phyloP scores from a whole-genome alignment of 2,329 filamentous ascomycete species.

The Microcera coccophila region DNA sequence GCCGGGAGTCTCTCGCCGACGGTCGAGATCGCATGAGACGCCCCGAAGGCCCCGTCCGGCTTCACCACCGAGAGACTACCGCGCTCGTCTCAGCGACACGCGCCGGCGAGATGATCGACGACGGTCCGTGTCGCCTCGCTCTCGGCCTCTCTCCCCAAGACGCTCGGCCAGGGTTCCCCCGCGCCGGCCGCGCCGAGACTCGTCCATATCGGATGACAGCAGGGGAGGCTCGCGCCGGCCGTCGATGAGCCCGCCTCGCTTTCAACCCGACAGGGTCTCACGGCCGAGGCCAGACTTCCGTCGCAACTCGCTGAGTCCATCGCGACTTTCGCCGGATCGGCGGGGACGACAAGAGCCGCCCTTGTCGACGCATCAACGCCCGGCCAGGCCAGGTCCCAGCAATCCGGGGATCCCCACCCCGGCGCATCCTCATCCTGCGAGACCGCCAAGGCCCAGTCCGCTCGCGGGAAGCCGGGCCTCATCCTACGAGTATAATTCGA shows the following conservation, averaged over 20 bases:
- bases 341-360: conserved; percentile 2
- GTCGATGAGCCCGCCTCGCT: conserved; percentile 9
- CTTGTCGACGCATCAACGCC: conserved; percentile 1
- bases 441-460: background rate
- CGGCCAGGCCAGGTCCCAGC: background rate
- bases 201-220: conserved; percentile 20
- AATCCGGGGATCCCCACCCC: background rate
- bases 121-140: conserved; percentile 14
- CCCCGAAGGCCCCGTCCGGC: conserved; percentile 10
- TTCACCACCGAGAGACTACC: conserved; percentile 7
- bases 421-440: background rate
- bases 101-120: background rate
- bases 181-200: conserved; percentile 18
- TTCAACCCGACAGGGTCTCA: conserved; percentile 1
- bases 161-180: conserved; percentile 6
- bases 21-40: conserved; percentile 21
- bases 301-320: conserved; percentile 5
- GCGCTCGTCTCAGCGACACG: background rate
- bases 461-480: background rate
- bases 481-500: background rate
- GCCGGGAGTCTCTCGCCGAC: conserved; percentile 3
- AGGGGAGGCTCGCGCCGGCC: conserved; percentile 13
- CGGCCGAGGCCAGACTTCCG: background rate
- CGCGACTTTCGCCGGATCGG: conserved; percentile 9
- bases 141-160: conserved; percentile 7